Conservation (phyloP, 2,329 filamentous ascomycete species). For the Lasiodiplodia hormozganensis region DNA sequence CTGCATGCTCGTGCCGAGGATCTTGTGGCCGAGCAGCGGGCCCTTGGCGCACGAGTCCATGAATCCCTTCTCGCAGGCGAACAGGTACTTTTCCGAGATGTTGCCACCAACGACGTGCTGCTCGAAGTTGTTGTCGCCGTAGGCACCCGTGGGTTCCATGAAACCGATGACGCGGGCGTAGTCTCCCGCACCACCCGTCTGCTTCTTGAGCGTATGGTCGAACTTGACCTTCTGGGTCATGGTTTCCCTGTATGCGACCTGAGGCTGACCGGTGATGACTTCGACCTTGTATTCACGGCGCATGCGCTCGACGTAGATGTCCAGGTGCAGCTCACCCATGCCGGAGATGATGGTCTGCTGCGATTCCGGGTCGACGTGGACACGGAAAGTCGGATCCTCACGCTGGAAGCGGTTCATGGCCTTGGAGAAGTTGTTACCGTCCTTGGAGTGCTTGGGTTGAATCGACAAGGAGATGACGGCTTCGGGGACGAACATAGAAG, state of each 20-base stretch:
- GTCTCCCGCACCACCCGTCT: constrained; percentile 93
- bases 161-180: constrained; percentile 91
- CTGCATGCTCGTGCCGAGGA: constrained; percentile 88
- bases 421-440: constrained; percentile 94
- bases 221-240: constrained; percentile 81
- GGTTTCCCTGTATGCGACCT: constrained; percentile 96
- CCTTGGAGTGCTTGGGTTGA: constrained; percentile 91
- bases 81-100: constrained; percentile 95
- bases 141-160: constrained; percentile 81
- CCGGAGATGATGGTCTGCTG: constrained; percentile 98
- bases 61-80: constrained; percentile 95
- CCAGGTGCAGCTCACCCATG: constrained; percentile 96
- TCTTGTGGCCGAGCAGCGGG: constrained; percentile 89
- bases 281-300: constrained; percentile 96
- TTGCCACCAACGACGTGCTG: constrained; percentile 85
- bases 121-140: constrained; percentile 82
- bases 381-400: constrained; percentile 96
- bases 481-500: constrained; percentile 97
- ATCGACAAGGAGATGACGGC: constrained; percentile 98
- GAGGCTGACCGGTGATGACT: constrained; percentile 92
- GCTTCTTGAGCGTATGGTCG: constrained; percentile 93
- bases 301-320: constrained; percentile 97
- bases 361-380: constrained; percentile 89
- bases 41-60: constrained; percentile 81
- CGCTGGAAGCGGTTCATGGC: constrained; percentile 99